Evolutionary conservation across 768 basidiomycete species (phyloP), one percentile per base, ranked within the genome.

Genomic region (Kwoniella sp.): DNA sequence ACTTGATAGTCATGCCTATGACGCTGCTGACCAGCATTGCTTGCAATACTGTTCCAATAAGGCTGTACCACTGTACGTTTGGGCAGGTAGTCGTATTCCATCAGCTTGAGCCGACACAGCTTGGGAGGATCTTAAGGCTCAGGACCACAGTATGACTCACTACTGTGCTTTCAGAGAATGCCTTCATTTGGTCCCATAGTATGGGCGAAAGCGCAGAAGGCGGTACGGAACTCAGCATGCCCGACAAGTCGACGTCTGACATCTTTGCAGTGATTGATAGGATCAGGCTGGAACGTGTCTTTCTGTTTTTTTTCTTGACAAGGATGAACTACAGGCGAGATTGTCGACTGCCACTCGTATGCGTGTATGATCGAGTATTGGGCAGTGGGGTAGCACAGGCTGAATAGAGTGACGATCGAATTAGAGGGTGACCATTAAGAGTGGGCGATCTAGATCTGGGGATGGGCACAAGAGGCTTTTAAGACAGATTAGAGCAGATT

Each of bases 11-110:
- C 38, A 54, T 41, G 22, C 52, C 53, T 25, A 62, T 38, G 0
- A 62, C 53, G 9, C 50, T 45, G 20, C 51, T 62, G 7, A 55
- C 61, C 20, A 62, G 29, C 61, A 62, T 53, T 9, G 61, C 61
- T 55, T 62, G 61, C 11, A 62, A n/a, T 13, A 62, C 20, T 15
- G 53, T 54, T 11, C 61, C 61, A 23, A 62, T 41, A 2, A 62
- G 26, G 41, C 34, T 55, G 22, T 62, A 62, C 61, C 61, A 62
- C 61, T 62, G 23, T 20, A 4, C 4, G 29, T 37, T 15, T 17
- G 23, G 13, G 26, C 52, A 22, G 26, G 26, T 15, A 29, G 12
- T n/a, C 1, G 11, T 28, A 54, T 28, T 17, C 26, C 23, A 54
- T 28, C 25, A 25, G 52, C 52, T 5, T 54, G 25, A 26, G 9